These are phyloP conservation scores for Aspergillus bertholletiae DNA, from an alignment of 495 filamentous ascomycete genomes.

Conservation along the genomic window DNA sequence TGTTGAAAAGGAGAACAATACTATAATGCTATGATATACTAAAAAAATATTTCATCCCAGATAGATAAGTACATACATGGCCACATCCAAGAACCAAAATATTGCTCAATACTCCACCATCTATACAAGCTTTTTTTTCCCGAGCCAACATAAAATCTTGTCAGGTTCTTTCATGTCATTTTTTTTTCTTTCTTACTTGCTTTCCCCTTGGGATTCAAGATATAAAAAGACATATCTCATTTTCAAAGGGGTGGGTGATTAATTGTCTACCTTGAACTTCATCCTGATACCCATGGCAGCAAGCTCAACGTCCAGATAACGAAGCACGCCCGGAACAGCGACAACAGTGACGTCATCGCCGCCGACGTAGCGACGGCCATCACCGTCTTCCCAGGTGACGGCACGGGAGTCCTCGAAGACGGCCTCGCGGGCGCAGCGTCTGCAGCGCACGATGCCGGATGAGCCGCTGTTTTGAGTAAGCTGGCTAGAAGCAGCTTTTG, in stretches of 20 bases:
- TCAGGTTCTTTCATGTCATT: slow-evolving; percentile 1
- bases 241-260: background rate
- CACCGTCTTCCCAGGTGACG: slow-evolving; percentile 88
- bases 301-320: slow-evolving; percentile 91
- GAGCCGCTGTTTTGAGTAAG: slow-evolving; percentile 34
- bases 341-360: slow-evolving; percentile 88
- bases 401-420: slow-evolving; percentile 59
- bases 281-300: slow-evolving; percentile 89
- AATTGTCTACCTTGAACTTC: slow-evolving; percentile 74
- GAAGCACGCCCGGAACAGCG: slow-evolving; percentile 86
- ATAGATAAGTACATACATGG: slow-evolving; percentile 10
- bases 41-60: slow-evolving; percentile 11
- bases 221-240: background rate
- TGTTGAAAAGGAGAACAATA: slow-evolving; percentile 15
- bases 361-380: slow-evolving; percentile 74
- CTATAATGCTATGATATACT: slow-evolving; percentile 24
- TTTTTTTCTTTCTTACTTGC: background rate
- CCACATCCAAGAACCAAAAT: background rate
- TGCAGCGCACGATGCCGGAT: slow-evolving; percentile 73
- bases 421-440: slow-evolving; percentile 72
- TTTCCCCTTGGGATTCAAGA: background rate
- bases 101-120: background rate
- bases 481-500: slow-evolving; percentile 31
- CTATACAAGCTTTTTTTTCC: background rate
- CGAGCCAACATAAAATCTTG: background rate